Evolutionary conservation across 176 grass and related monocot species (phyloP), one percentile per base, ranked within the genome.

Genomic region (Pontederia paniculata): DNA sequence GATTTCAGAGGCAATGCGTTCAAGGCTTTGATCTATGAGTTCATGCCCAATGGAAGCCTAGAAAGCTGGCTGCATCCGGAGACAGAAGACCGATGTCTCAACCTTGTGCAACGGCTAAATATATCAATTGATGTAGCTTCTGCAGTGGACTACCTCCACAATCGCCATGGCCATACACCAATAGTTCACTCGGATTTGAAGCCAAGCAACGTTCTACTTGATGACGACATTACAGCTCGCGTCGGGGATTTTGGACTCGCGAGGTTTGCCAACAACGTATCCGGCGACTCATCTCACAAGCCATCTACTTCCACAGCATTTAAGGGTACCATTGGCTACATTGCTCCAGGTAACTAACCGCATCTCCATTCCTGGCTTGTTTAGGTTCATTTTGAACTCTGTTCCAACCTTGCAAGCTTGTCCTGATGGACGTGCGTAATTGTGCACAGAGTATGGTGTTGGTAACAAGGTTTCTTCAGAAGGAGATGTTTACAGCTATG

Each of bases 101-200:
- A 25, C 48, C 49, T 85, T 1, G 18, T 55, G 16, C 68, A 64
- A 42, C 76, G 68, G 63, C 37, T 80, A 31, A 77, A 80, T 6
- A 86, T 81, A 59, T 73, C 70, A 45, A 42, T 70, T 60, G 69
- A 80, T 64, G 42, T 80, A 18, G 77, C 77, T 52, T 55, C 57
- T 42, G 68, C 77, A 9, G 52, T 85, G 55, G 72, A 58, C 3
- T 85, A 80, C 58, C 65, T 85, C 44, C 82, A 85, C 28, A 37
- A 37, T 52, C 55, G 76, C 50, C 72, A 80, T 31, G 58, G 63
- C 8, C 43, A 48, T n/a, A 58, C 3, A 8, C 76, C 76, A 17
- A 76, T 85, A n/a, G 50, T 85, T 17, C 77, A 85, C 21, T 80
- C 62, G 64, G 76, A 84, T 56, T 52, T 84, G 16, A 84, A 84